Conservation (phyloP, 345 rosid genomes). For the Rhodamnia rubescens region DNA sequence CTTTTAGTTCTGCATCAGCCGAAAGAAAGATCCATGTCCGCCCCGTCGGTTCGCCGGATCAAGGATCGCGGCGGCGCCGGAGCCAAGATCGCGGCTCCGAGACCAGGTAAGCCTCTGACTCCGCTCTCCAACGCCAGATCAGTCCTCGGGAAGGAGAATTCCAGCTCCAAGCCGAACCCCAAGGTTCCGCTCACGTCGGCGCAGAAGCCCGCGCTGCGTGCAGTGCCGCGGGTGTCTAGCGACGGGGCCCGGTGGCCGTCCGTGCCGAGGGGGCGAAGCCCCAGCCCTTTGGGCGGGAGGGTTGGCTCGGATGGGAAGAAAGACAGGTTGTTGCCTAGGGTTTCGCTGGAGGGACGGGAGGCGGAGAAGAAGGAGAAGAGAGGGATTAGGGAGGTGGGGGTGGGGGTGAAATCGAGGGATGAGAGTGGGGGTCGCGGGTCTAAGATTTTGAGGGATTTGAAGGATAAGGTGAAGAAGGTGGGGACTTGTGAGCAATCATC, state of each 20-base stretch:
- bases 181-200: conserved; percentile 1
- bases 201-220: conserved; percentile 49
- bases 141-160: conserved; percentile 48
- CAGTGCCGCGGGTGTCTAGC: conserved; percentile 40
- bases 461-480: conserved; percentile 24
- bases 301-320: conserved; percentile 41
- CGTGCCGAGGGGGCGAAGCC: conserved; percentile 71
- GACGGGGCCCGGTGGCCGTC: conserved; percentile 43
- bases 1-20: background rate
- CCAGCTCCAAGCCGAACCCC: conserved; percentile 10
- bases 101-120: conserved; percentile 30
- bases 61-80: conserved; percentile 41
- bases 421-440: conserved; percentile 6
- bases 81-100: conserved; percentile 14
- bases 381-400: conserved; percentile 9
- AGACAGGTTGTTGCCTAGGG: conserved; percentile 28
- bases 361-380: conserved; percentile 4
- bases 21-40: conserved; percentile 39
- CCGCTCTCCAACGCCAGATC: conserved; percentile 34
- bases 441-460: conserved; percentile 6
- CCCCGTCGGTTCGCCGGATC: conserved; percentile 42
- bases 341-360: conserved; percentile 17
- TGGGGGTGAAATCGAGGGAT: conserved; percentile 9
- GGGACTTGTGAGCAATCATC: conserved; percentile 2
- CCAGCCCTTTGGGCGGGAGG: conserved; percentile 69